Conservation (phyloP, 1,139 yeast species). For the Eremothecium coryli region DNA sequence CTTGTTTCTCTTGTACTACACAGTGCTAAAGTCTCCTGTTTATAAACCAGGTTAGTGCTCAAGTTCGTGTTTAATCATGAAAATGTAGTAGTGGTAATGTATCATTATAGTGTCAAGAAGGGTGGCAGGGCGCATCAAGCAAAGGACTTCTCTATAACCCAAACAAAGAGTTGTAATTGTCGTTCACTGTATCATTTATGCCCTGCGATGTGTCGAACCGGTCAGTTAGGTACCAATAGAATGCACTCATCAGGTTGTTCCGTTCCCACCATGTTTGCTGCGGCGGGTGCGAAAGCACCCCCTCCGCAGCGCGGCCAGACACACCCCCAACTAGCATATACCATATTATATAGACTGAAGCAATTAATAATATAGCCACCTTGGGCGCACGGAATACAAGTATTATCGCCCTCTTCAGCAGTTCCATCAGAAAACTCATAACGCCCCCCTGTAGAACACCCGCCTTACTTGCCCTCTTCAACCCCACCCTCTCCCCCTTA, state of each 20-base stretch:
- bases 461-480: neutral
- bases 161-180: conserved; percentile 11
- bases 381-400: conserved; percentile 1
- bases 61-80: neutral
- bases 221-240: conserved; percentile 18
- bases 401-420: neutral
- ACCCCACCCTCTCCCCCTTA: neutral
- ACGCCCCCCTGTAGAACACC: conserved; percentile 1
- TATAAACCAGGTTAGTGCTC: no score
- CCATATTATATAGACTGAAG: neutral
- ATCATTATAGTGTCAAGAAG: no score
- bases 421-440: neutral
- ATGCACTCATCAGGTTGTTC: conserved; percentile 13
- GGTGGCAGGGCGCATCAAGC: no score
- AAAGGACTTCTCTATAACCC: conserved; percentile 8
- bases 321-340: neutral
- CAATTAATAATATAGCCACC: neutral
- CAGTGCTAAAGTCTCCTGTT: no score
- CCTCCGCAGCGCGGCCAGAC: conserved; percentile 1
- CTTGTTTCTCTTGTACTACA: no score
- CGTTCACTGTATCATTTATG: conserved; percentile 5
- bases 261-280: conserved; percentile 18
- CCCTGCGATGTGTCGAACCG: conserved; percentile 7
- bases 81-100: no score
- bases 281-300: conserved; percentile 2